Conservation (phyloP, 306 rosid genomes). For the Pyrus pyrifolia region DNA sequence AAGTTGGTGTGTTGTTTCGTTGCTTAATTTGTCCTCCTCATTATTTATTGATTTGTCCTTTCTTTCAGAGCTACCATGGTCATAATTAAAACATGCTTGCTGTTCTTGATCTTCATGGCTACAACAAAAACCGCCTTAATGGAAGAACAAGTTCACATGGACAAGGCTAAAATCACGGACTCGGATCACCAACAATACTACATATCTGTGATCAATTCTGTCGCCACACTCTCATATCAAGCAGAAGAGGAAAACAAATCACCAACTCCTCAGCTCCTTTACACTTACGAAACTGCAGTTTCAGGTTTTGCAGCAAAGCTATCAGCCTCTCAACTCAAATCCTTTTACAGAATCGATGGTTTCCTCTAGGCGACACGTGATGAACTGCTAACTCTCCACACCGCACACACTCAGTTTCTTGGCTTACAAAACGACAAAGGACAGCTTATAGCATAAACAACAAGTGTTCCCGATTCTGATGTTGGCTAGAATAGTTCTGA, state of each 20-base stretch:
- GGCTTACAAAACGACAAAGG: constrained; percentile 42
- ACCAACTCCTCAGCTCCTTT: constrained; percentile 36
- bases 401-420: constrained; percentile 49
- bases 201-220: constrained; percentile 35
- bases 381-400: constrained; percentile 53
- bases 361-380: constrained; percentile 54
- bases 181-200: constrained; percentile 36
- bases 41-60: not conserved
- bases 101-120: constrained; percentile 35
- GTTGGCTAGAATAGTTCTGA: constrained; percentile 8
- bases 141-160: constrained; percentile 51
- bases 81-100: constrained; percentile 12
- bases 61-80: constrained; percentile 34
- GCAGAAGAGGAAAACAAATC: constrained; percentile 14
- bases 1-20: not conserved
- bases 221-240: constrained; percentile 27
- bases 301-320: constrained; percentile 60
- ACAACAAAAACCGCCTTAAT: constrained; percentile 29
- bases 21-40: not conserved
- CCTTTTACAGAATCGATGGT: constrained; percentile 37
- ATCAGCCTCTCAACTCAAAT: constrained; percentile 35
- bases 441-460: constrained; percentile 49
- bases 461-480: constrained; percentile 37
- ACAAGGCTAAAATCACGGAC: constrained; percentile 37
- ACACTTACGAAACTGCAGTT: constrained; percentile 45